Evolutionary conservation across 371 early-diverging fungal species (phyloP).

Genomic region (Rhizopus sp.): DNA sequence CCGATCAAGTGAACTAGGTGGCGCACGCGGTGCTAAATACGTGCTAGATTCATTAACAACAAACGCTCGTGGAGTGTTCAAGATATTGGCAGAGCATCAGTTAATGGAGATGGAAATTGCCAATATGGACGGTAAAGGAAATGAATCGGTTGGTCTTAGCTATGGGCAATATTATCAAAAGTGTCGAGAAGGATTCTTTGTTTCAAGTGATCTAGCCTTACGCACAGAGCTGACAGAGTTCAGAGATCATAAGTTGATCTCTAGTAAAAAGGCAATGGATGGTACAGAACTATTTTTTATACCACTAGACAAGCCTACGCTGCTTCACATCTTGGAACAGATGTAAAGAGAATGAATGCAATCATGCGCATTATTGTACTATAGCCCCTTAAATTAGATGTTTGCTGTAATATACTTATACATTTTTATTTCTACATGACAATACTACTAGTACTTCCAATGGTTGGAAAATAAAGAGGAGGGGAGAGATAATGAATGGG

Average conservation of each 20-base stretch:
- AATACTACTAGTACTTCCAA: conserved; percentile 4
- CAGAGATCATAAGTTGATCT: conserved; percentile 87
- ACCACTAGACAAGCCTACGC: conserved; percentile 67
- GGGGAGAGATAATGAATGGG: neutral
- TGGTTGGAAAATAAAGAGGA: neutral
- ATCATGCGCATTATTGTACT: no score
- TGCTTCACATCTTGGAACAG: conserved; percentile 63
- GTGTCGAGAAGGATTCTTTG: conserved; percentile 83
- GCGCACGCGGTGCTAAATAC: conserved; percentile 73
- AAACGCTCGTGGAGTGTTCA: conserved; percentile 84
- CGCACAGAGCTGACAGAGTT: conserved; percentile 90
- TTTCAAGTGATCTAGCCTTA: conserved; percentile 79
- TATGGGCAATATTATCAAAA: conserved; percentile 65
- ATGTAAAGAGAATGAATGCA: conserved; percentile 30
- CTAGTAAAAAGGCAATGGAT: conserved; percentile 62
- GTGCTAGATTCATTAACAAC: conserved; percentile 82
- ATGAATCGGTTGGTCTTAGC: conserved; percentile 57
- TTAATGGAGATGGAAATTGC: conserved; percentile 58
- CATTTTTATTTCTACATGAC: no score
- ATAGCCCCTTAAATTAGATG: no score
- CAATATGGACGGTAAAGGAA: conserved; percentile 36
- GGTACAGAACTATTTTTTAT: conserved; percentile 84
- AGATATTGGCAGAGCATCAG: conserved; percentile 72
- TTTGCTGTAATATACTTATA: no score
- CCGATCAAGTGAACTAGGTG: conserved; percentile 52